Conservation (phyloP, 2,329 filamentous ascomycete genomes). For the Microcyclospora tardicrescens region DNA sequence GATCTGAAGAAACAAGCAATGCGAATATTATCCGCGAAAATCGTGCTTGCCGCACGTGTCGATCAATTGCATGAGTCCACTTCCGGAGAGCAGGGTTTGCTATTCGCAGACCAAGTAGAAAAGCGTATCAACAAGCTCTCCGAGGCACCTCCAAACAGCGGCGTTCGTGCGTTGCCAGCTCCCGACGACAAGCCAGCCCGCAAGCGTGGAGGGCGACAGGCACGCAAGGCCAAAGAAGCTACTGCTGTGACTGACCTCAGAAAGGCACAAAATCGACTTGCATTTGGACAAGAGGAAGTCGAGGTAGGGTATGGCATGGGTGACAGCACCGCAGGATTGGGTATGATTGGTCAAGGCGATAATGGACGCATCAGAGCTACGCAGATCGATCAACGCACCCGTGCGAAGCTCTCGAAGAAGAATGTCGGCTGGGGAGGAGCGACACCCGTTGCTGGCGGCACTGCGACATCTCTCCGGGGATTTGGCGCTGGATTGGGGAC, state of each 20-base stretch:
- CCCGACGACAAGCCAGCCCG: constrained; percentile 90
- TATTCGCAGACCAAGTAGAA: constrained; percentile 69
- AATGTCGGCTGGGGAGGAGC: constrained; percentile 84
- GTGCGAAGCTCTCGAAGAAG: constrained; percentile 86
- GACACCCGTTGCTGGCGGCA: constrained; percentile 44
- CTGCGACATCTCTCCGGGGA: constrained; percentile 68
- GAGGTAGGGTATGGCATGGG: constrained; percentile 84
- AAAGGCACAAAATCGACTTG: constrained; percentile 92
- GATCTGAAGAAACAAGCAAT: constrained; percentile 89
- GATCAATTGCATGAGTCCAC: constrained; percentile 72
- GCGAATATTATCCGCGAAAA: constrained; percentile 85
- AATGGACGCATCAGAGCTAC: constrained; percentile 78
- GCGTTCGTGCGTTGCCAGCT: constrained; percentile 70
- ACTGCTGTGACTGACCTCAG: constrained; percentile 92
- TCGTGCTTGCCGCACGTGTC: constrained; percentile 82
- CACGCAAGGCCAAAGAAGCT: constrained; percentile 89
- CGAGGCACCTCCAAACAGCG: constrained; percentile 81
- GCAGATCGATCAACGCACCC: constrained; percentile 85
- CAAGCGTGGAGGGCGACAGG: constrained; percentile 81
- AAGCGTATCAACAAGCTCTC: constrained; percentile 85
- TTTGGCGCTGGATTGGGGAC: constrained; percentile 56
- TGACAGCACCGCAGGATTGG: constrained; percentile 73
- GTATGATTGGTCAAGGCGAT: constrained; percentile 85
- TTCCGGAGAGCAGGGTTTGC: constrained; percentile 71
- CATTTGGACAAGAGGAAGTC: constrained; percentile 87